phyloP scores from a whole-genome alignment of 257 asterid species.

The Nicotiana tomentosiformis region DNA sequence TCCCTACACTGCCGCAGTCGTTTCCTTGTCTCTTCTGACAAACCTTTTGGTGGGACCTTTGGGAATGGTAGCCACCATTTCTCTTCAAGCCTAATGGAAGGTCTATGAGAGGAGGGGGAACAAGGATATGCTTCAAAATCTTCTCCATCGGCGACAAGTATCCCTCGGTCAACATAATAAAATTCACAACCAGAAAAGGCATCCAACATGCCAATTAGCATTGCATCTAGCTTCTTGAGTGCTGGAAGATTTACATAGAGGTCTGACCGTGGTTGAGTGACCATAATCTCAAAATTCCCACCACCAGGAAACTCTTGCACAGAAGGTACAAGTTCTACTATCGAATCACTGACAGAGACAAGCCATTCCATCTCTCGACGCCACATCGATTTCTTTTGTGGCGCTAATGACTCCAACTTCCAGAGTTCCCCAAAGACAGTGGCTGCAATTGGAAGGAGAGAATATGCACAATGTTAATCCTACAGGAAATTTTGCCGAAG shows the following conservation, averaged over 20 bases:
- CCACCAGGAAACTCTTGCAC: slow-evolving; percentile 74
- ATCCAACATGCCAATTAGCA: slow-evolving; percentile 67
- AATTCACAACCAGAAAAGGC: slow-evolving; percentile 69
- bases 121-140: slow-evolving; percentile 30
- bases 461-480: not conserved
- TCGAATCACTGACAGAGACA: slow-evolving; percentile 76
- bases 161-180: slow-evolving; percentile 66
- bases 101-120: slow-evolving; percentile 40
- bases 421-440: slow-evolving; percentile 81
- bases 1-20: slow-evolving; percentile 66
- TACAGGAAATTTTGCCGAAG: not conserved
- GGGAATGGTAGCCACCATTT: slow-evolving; percentile 97
- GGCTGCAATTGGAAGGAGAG: slow-evolving; percentile 37
- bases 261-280: slow-evolving; percentile 70
- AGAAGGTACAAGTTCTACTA: slow-evolving; percentile 84
- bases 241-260: slow-evolving; percentile 76
- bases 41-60: slow-evolving; percentile 66
- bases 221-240: slow-evolving; percentile 72
- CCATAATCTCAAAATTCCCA: slow-evolving; percentile 80
- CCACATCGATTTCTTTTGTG: slow-evolving; percentile 62
- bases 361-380: slow-evolving; percentile 90
- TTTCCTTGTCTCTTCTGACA: slow-evolving; percentile 58
- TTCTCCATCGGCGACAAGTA: slow-evolving; percentile 50
- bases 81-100: slow-evolving; percentile 64
- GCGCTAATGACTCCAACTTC: slow-evolving; percentile 77